Conservation (phyloP, 768 basidiomycete genomes). For the Candolleomyces aberdarensis region DNA sequence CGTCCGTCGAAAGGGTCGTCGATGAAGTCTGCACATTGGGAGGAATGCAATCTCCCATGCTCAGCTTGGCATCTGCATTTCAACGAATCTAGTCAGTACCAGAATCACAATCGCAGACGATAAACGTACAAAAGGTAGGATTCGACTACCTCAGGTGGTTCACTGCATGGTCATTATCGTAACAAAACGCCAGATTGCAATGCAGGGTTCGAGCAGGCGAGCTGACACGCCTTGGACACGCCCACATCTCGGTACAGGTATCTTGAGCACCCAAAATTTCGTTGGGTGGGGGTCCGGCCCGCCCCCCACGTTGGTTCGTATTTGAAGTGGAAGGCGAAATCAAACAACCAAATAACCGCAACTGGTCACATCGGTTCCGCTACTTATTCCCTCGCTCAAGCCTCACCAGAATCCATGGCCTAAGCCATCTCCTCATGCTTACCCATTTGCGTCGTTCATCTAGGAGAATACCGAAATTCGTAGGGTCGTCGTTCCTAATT, state of each 20-base stretch:
- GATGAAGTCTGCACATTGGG: conserved; percentile 71
- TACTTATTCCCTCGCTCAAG: too few species aligned
- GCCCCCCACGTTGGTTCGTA: too few species aligned
- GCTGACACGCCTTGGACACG: conserved; percentile 52
- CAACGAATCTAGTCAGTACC: conserved; percentile 1
- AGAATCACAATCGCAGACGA: neutral
- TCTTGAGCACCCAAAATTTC: too few species aligned
- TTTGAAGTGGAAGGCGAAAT: too few species aligned
- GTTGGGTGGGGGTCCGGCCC: too few species aligned
- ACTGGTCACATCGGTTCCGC: too few species aligned
- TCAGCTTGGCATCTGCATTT: conserved; percentile 75
- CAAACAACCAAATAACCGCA: too few species aligned
- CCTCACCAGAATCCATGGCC: too few species aligned
- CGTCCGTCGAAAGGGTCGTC: conserved; percentile 53
- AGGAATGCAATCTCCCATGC: conserved; percentile 76
- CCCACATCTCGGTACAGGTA: conserved; percentile 61
- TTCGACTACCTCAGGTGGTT: conserved; percentile 53
- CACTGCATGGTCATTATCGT: conserved; percentile 54
- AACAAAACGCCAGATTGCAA: conserved; percentile 71
- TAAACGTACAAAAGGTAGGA: conserved; percentile 69
- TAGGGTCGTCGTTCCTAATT: too few species aligned
- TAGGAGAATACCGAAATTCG: too few species aligned
- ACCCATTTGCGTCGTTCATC: too few species aligned
- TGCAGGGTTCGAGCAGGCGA: conserved; percentile 62
- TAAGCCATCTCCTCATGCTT: too few species aligned